phyloP scores from a whole-genome alignment of 2,329 filamentous ascomycete genomes.

The Colletotrichum cordylinicola region DNA sequence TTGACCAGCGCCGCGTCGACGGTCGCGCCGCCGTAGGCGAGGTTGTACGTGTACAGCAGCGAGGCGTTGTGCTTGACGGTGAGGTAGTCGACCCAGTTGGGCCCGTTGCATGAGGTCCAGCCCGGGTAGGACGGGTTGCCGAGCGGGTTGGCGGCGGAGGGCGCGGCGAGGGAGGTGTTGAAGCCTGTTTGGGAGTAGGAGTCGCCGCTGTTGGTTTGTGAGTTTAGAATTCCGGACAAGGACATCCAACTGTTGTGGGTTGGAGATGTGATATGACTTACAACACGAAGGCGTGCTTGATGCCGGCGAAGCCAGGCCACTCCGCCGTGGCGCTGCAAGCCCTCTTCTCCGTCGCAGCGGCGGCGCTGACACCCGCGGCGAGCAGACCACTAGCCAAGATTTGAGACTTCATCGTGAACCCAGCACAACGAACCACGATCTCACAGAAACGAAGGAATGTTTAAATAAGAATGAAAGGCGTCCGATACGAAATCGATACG shows the following conservation, averaged over 20 bases:
- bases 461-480: not conserved
- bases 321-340: slow-evolving; percentile 28
- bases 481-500: not conserved
- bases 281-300: slow-evolving; percentile 48
- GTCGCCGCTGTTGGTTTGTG: slow-evolving; percentile 28
- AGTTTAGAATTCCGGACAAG: not conserved
- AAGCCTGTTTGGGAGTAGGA: slow-evolving; percentile 52
- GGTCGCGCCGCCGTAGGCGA: slow-evolving; percentile 60
- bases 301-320: slow-evolving; percentile 40
- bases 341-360: not conserved
- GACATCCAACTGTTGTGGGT: rapidly evolving
- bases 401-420: slow-evolving; percentile 5
- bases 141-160: slow-evolving; percentile 60
- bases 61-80: slow-evolving; percentile 53
- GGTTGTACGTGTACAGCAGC: slow-evolving; percentile 54
- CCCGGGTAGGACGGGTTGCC: slow-evolving; percentile 66
- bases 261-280: not conserved
- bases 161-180: slow-evolving; percentile 54
- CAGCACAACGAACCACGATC: not conserved
- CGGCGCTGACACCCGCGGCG: not conserved
- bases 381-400: not conserved
- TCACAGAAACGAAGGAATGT: not conserved
- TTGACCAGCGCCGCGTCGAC: slow-evolving; percentile 56
- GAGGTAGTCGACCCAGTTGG: slow-evolving; percentile 58
- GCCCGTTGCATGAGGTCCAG: slow-evolving; percentile 53